These are phyloP conservation scores for Dillenia suffruticosa DNA, from an alignment of 164 flowering plant species.

Conservation along the genomic window DNA sequence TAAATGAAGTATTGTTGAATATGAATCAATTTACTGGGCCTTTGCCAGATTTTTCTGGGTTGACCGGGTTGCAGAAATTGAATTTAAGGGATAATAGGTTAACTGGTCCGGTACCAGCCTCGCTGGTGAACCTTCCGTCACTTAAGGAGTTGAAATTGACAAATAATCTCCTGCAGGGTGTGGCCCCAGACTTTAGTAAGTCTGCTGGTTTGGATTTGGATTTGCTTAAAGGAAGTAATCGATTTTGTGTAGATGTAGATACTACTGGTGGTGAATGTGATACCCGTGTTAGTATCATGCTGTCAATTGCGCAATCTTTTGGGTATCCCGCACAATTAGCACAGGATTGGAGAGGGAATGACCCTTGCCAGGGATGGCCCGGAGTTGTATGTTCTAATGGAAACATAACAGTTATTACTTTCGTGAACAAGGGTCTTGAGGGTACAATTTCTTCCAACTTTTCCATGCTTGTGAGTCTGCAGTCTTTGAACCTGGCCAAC, in stretches of 20 bases:
- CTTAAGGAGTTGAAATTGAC: conserved; percentile 47
- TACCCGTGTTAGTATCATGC: conserved; percentile 32
- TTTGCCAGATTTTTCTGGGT: conserved; percentile 44
- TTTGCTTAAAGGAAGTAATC: conserved; percentile 26
- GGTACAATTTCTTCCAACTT: conserved; percentile 73
- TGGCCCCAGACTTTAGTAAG: conserved; percentile 29
- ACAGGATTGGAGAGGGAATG: conserved; percentile 65
- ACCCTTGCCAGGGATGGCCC: conserved; percentile 64
- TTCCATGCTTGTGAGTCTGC: conserved; percentile 32
- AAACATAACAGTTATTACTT: conserved; percentile 46
- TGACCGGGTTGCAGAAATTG: conserved; percentile 20
- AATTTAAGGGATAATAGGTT: conserved; percentile 50
- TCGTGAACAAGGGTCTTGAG: conserved; percentile 43
- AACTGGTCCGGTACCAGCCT: conserved; percentile 52
- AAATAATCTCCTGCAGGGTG: conserved; percentile 58
- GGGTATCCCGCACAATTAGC: conserved; percentile 70
- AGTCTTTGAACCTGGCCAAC: conserved; percentile 42
- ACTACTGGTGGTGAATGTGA: conserved; percentile 43
- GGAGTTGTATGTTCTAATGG: conserved; percentile 44
- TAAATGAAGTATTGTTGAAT: conserved; percentile 42
- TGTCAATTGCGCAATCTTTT: conserved; percentile 25
- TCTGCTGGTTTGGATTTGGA: conserved; percentile 24
- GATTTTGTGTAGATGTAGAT: conserved; percentile 33
- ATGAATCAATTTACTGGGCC: conserved; percentile 49
- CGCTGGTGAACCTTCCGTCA: conserved; percentile 21